Conservation (phyloP, 768 basidiomycete genomes). For the Tricholoma matsutake region DNA sequence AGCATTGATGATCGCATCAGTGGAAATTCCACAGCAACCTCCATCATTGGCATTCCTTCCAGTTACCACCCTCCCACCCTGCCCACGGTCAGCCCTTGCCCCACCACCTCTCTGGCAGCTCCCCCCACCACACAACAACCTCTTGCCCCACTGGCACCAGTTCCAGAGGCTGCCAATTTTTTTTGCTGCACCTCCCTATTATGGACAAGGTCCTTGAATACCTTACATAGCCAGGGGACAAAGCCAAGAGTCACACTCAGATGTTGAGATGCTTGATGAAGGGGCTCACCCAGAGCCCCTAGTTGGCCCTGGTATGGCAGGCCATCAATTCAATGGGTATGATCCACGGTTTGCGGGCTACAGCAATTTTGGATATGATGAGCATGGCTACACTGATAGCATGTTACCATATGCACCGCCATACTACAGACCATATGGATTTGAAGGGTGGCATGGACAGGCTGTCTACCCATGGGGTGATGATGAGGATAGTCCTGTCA, state of each 20-base stretch:
- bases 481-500: neutral
- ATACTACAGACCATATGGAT: neutral
- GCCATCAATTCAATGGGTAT: too few species aligned
- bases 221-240: too few species aligned
- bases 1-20: neutral
- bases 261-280: too few species aligned
- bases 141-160: neutral
- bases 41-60: neutral
- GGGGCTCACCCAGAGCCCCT: too few species aligned
- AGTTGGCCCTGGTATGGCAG: too few species aligned
- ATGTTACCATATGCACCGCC: too few species aligned
- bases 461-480: neutral
- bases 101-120: neutral
- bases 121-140: neutral
- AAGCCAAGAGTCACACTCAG: too few species aligned
- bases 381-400: neutral
- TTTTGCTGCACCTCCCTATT: slow-evolving; percentile 1
- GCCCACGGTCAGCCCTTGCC: neutral
- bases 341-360: neutral
- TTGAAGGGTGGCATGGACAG: neutral
- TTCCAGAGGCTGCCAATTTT: too few species aligned
- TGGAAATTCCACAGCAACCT: too few species aligned
- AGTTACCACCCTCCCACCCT: neutral
- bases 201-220: neutral
- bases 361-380: neutral